Conservation (phyloP, 345 rosid species). For the Hypericum androsaemum region DNA sequence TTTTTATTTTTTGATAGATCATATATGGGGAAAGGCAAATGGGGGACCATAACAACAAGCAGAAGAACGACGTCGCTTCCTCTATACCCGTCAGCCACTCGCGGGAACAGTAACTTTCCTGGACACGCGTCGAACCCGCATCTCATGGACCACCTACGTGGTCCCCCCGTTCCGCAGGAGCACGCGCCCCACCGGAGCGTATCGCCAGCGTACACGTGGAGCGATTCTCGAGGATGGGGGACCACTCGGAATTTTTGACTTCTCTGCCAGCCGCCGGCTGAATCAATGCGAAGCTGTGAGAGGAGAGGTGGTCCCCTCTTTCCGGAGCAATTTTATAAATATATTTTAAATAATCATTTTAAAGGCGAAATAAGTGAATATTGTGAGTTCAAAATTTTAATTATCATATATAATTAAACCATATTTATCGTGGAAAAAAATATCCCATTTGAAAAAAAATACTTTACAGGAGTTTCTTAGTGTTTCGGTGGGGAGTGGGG, state of each 20-base stretch:
- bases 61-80: constrained; percentile 25
- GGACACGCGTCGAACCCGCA: no score
- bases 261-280: constrained; percentile 89
- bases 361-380: no score
- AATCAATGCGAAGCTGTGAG: constrained; percentile 21
- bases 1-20: no score
- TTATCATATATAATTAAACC: no score
- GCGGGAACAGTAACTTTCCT: not conserved
- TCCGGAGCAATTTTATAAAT: no score
- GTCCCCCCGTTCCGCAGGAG: constrained; percentile 28
- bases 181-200: constrained; percentile 29
- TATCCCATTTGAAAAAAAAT: not conserved
- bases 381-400: no score
- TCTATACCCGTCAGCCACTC: constrained; percentile 34
- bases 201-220: constrained; percentile 50
- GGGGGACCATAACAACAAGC: constrained; percentile 23
- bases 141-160: constrained; percentile 41
- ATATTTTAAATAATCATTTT: no score
- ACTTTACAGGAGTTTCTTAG: not conserved
- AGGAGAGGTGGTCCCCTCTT: no score
- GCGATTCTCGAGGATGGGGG: constrained; percentile 18
- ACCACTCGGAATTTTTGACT: constrained; percentile 48
- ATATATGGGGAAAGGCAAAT: no score
- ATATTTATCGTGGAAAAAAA: no score
- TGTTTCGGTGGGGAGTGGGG: constrained; percentile 12